Conservation (phyloP, 2,329 filamentous ascomycete genomes). For the Alternaria sp. region DNA sequence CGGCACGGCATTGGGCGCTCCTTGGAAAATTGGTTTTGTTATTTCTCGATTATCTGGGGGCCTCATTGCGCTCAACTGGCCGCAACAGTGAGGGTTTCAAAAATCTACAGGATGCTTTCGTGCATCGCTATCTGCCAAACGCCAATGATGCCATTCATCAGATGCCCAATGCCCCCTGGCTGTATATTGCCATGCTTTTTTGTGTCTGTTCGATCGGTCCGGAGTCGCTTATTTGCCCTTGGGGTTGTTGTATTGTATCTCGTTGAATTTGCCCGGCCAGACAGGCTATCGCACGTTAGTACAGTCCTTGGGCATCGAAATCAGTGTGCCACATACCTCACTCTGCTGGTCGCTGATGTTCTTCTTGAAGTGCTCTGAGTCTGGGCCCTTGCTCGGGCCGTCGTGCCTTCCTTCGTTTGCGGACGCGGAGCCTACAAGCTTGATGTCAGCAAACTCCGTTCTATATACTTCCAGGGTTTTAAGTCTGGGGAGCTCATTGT, state of each 20-base stretch:
- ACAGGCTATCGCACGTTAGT: slow-evolving; percentile 20
- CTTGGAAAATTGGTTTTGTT: background rate
- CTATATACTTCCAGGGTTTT: background rate
- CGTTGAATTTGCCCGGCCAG: slow-evolving; percentile 41
- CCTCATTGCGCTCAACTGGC: background rate
- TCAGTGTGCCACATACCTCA: slow-evolving; percentile 21
- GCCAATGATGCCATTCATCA: slow-evolving; percentile 9
- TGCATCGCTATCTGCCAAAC: slow-evolving; percentile 4
- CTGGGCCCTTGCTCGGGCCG: slow-evolving; percentile 34
- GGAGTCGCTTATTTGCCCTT: slow-evolving; percentile 40
- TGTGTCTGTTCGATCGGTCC: background rate
- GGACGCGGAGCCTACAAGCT: slow-evolving; percentile 22
- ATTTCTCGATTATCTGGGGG: background rate
- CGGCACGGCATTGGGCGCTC: background rate
- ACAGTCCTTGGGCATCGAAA: background rate
- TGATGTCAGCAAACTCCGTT: slow-evolving; percentile 1
- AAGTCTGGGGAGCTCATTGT: background rate
- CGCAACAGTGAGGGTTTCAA: background rate
- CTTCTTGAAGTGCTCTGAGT: slow-evolving; percentile 34
- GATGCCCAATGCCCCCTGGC: background rate
- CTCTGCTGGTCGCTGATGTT: slow-evolving; percentile 35
- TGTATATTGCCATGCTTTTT: background rate
- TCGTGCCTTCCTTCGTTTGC: slow-evolving; percentile 32
- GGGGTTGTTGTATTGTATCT: slow-evolving; percentile 39
- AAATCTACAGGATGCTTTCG: background rate